Percentiles rank a stretch among this genome's conserved stretches.
phyloP scores from a whole-genome alignment of 371 early-diverging fungal species.

The Apophysomyces trapeziformis region DNA sequence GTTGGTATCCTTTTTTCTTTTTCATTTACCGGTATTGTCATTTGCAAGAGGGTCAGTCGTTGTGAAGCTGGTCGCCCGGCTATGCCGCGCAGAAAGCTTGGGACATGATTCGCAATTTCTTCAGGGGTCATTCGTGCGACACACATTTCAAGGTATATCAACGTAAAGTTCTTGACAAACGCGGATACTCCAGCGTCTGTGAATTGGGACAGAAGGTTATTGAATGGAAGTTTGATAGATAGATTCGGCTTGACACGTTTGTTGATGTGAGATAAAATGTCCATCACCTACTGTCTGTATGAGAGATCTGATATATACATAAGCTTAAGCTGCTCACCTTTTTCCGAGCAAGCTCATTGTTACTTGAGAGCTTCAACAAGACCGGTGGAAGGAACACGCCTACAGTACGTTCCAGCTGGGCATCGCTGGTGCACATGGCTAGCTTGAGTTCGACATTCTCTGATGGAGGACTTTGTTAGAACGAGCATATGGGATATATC shows the following conservation, averaged over 20 bases:
- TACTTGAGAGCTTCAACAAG: slow-evolving; percentile 71
- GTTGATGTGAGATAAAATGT: slow-evolving; percentile 80
- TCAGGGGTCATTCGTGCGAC: slow-evolving; percentile 52
- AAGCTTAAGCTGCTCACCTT: slow-evolving; percentile 32
- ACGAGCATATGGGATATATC: neutral
- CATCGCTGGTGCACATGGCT: slow-evolving; percentile 81
- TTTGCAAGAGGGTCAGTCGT: slow-evolving; percentile 64
- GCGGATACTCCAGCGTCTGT: slow-evolving; percentile 37
- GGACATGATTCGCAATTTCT: slow-evolving; percentile 48
- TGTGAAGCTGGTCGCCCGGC: slow-evolving; percentile 58
- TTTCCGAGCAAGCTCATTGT: slow-evolving; percentile 53
- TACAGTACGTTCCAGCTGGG: slow-evolving; percentile 74
- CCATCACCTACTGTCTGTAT: slow-evolving; percentile 59
- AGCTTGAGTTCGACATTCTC: slow-evolving; percentile 87
- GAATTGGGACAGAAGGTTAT: slow-evolving; percentile 58
- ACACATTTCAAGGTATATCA: slow-evolving; percentile 80
- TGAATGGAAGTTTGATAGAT: slow-evolving; percentile 66
- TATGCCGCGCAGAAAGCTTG: slow-evolving; percentile 64
- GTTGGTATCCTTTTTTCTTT: too few relatives aligned
- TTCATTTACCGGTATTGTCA: slow-evolving; percentile 63
- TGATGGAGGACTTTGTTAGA: slow-evolving; percentile 17
- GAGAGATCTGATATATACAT: too few relatives aligned
- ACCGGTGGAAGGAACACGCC: slow-evolving; percentile 75
- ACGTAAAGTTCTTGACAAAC: slow-evolving; percentile 71
- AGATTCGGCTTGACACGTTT: slow-evolving; percentile 73